Evolutionary conservation across 768 basidiomycete species (phyloP), one percentile per base, ranked within the genome.

Genomic region (Pleurotus djamor): DNA sequence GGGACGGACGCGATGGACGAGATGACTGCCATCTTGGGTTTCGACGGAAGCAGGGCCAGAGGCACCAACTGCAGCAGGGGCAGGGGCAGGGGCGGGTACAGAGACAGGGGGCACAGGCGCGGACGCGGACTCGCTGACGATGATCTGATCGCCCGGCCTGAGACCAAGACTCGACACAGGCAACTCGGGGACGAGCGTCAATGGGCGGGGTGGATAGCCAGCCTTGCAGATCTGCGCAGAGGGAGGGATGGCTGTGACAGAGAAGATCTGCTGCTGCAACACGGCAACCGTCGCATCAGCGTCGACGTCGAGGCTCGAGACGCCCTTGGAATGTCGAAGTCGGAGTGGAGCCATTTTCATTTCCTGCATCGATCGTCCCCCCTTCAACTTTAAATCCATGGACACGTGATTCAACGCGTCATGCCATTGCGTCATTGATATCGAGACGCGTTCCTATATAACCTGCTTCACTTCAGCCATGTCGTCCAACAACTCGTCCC

Each of bases 251-350:
- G 87, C 81, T 0, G 92, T 85, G 0, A 76, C 71, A 0, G 78
- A 69, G 63, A 80, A 86, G 59, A 98, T 88, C 61, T 87, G 77
- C 59, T 87, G 86, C 67, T 88, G 87, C 0, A 98, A 80, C 63
- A 93, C 87, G 57, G 81, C 82, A 3, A 97, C 87, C 1, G 89
- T 88, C 28, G 77, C 68, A 48, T 84, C 79, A 63, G 88, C 73
- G 59, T 88, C 81, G 38, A 94, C 72, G 50, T 92, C 80, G 58
- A 97, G 76, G 7, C 93, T 93, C 6, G 87, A 77, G 33, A 92
- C 84, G 34, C 95, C 95, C 67, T 88, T 84, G 12, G 95, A 91
- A 72, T 95, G 89, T 61, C 95, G 83, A 3, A 98, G 76, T 28
- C 95, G 88, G 41, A 96, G 64, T 47, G 84, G 82, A 6, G 85